phyloP scores from a whole-genome alignment of 441 rosid genomes.

The Sinapis alba region DNA sequence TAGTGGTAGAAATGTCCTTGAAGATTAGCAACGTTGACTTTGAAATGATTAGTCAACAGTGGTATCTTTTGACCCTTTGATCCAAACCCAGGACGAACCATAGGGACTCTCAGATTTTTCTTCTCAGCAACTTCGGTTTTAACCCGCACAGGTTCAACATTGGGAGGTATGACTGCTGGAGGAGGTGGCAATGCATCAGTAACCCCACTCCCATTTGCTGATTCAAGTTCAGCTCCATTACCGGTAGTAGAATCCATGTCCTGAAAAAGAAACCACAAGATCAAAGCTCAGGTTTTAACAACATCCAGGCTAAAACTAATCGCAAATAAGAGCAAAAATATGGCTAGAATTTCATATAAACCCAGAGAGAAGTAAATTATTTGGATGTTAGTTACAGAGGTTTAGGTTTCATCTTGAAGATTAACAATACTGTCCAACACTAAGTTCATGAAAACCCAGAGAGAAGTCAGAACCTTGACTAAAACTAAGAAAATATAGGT shows the following conservation, averaged over 20 bases:
- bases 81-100: slow-evolving; percentile 53
- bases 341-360: background rate
- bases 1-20: slow-evolving; percentile 62
- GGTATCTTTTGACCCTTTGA: slow-evolving; percentile 53
- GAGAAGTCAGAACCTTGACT: no score
- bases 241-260: slow-evolving; percentile 35
- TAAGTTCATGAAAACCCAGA: background rate
- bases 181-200: slow-evolving; percentile 50
- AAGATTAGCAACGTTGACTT: slow-evolving; percentile 48
- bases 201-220: slow-evolving; percentile 38
- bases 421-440: background rate
- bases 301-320: background rate
- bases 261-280: slow-evolving; percentile 3
- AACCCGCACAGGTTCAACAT: slow-evolving; percentile 46
- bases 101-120: slow-evolving; percentile 48
- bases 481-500: no score
- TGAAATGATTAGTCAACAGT: slow-evolving; percentile 60
- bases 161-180: slow-evolving; percentile 44
- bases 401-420: background rate
- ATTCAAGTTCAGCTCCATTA: slow-evolving; percentile 27
- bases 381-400: background rate
- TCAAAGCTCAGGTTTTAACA: background rate
- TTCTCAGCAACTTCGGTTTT: slow-evolving; percentile 44
- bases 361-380: background rate
- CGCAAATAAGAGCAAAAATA: background rate